A percentile compares a stretch with the other conserved stretches of the same genome.
Conservation (phyloP, 305 asterid species). For the Fraxinus baroniana region DNA sequence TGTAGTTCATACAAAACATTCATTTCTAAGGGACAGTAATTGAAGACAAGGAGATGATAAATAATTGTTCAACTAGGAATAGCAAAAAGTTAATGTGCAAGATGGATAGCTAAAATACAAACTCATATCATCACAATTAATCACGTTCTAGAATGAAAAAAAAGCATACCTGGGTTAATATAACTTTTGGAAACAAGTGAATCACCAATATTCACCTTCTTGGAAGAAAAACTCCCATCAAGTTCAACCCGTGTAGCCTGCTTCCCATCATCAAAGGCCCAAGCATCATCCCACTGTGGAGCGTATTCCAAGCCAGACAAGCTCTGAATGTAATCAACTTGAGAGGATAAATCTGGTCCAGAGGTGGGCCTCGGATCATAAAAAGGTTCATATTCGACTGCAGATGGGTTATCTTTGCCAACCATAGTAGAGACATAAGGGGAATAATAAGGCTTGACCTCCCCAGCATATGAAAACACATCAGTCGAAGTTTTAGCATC, state of each 20-base stretch:
- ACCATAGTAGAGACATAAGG: conserved; percentile 43
- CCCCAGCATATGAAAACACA: conserved; percentile 38
- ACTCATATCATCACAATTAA: background rate
- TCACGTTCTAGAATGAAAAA: background rate
- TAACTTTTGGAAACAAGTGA: conserved; percentile 36
- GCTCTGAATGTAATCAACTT: conserved; percentile 50
- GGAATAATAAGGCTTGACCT: conserved; percentile 45
- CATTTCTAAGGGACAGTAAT: background rate
- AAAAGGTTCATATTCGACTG: conserved; percentile 32
- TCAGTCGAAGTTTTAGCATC: conserved; percentile 23
- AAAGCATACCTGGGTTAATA: conserved; percentile 47
- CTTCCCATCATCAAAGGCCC: conserved; percentile 48
- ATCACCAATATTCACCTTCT: conserved; percentile 37
- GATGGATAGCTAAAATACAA: background rate
- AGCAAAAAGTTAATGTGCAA: background rate
- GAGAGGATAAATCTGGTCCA: conserved; percentile 43
- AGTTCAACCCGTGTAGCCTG: conserved; percentile 40
- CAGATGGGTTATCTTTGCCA: conserved; percentile 35
- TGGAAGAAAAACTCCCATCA: conserved; percentile 35
- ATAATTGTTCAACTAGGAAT: background rate
- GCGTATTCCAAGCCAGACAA: conserved; percentile 58
- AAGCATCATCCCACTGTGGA: conserved; percentile 43
- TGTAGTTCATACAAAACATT: background rate
- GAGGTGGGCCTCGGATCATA: conserved; percentile 40
- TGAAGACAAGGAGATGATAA: background rate